Percentiles rank a stretch among this genome's conserved stretches.
Conservation (phyloP, 2,329 filamentous ascomycete species). For the Ascochyta fabae region DNA sequence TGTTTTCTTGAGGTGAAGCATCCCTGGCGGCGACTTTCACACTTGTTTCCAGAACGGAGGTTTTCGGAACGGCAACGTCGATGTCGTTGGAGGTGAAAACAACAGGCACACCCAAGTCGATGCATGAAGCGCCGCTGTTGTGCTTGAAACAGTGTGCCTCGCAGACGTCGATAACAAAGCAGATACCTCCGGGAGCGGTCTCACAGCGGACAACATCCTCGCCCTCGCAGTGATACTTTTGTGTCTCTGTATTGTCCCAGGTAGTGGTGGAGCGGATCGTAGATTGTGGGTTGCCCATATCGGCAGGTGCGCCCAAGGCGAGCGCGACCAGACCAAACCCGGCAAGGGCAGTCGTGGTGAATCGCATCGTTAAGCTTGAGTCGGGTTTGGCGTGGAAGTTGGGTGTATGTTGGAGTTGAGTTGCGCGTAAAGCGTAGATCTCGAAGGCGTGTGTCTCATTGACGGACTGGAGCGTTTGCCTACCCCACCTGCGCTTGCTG, state of each 20-base stretch:
- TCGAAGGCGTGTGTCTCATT: not conserved
- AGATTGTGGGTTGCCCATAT: not conserved
- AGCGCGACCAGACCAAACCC: slow-evolving; percentile 1
- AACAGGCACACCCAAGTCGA: not conserved
- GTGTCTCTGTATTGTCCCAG: not conserved
- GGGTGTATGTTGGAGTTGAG: not conserved
- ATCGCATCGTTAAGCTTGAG: not conserved
- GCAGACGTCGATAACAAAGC: not conserved
- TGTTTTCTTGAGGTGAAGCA: slow-evolving; percentile 3
- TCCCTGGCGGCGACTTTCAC: not conserved
- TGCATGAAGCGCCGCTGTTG: slow-evolving; percentile 3
- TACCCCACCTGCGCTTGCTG: not conserved
- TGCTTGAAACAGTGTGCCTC: slow-evolving; percentile 1
- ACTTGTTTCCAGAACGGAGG: not conserved
- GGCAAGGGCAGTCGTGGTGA: not conserved
- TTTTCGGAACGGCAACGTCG: not conserved
- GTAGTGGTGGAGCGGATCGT: not conserved
- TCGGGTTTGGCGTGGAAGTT: not conserved
- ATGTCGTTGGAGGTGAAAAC: not conserved
- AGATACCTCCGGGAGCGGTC: not conserved
- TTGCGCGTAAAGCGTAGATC: too few species aligned
- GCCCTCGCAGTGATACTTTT: slow-evolving; percentile 1
- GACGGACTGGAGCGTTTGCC: not conserved
- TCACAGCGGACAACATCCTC: slow-evolving; percentile 2
- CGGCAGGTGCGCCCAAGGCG: slow-evolving; percentile 1